Evolutionary conservation across 2,329 filamentous ascomycete genomes (phyloP), one percentile per base, ranked within the genome.

Genomic region (Alternaria gansuensis): DNA sequence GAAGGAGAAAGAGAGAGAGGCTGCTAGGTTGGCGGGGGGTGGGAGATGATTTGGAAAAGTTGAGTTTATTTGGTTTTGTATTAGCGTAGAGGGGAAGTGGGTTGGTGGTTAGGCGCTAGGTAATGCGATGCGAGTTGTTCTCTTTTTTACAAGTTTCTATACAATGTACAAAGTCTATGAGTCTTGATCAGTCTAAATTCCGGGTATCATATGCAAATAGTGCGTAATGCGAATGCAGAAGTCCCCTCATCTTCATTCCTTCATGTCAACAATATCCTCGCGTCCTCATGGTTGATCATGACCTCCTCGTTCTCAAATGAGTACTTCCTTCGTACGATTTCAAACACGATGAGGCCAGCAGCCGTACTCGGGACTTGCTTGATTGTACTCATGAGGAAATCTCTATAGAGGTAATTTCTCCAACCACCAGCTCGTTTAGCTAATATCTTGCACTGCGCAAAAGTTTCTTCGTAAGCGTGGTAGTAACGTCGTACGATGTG

Each of bases 301-400:
- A 78, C 75, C 29, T 77, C 70, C 24, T 91, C 65, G 82, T 83
- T 62, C 87, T 87, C 67, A 84, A 85, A 81, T 2, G 88, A 88
- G 66, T 92, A 93, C 77, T 91, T 91, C 34, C 90, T 82, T 56
- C 90, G 81, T 36, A 92, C 87, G 43, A 93, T 73, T 77, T 93
- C 90, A 73, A 93, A 93, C 21, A 92, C 90, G 65, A 93, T 91
- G 59, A 93, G 74, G 0, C 90, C 90, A 0, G 90, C 90, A 59
- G 88, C 90, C 2, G 90, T 93, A 72, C 89, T 91, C 0, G 90
- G 90, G 2, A 91, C 88, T 76, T 92, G 90, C 5, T 88, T 82
- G 51, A 92, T 83, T 0, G 90, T 90, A 53, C 84, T 88, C 84
- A 85, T 86, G 82, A 89, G 87, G 73, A 93, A 92, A 11, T 87